phyloP scores from a whole-genome alignment of 1,284 basidiomycete species.

The Leccinum proximum region DNA sequence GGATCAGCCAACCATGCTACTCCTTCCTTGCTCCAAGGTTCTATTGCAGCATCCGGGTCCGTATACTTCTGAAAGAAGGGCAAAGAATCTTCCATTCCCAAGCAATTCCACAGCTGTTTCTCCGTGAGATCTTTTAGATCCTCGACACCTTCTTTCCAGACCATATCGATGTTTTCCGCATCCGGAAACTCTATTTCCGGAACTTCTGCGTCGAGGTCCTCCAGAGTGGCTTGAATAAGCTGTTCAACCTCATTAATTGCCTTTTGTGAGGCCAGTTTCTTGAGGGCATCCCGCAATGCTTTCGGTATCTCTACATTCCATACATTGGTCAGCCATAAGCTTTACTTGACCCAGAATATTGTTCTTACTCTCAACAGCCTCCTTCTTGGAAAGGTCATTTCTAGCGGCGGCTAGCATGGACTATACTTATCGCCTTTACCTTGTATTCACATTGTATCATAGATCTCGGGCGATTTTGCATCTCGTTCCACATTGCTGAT shows the following conservation, averaged over 20 bases:
- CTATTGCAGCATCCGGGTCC: background rate
- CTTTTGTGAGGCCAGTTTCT: background rate
- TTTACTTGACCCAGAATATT: background rate
- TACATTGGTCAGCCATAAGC: background rate
- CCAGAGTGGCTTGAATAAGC: background rate
- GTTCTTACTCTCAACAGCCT: background rate
- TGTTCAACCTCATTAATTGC: background rate
- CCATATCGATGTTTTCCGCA: background rate
- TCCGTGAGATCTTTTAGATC: background rate
- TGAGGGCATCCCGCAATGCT: background rate
- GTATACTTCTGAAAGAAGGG: constrained; percentile 11
- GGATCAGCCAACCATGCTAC: constrained; percentile 4
- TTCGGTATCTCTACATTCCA: background rate
- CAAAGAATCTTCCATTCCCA: background rate
- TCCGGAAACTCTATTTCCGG: background rate
- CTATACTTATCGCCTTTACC: too few species aligned
- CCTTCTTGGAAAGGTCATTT: background rate
- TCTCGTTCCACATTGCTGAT: too few species aligned
- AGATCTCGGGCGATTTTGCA: too few species aligned
- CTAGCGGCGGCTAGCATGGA: background rate
- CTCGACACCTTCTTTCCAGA: background rate
- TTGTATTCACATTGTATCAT: too few species aligned
- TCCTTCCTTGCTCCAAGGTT: constrained; percentile 9
- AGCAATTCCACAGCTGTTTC: background rate
- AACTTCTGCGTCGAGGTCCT: background rate